These are phyloP conservation scores for Crucihimalaya himalaica DNA, from an alignment of 345 rosid genomes.

Conservation along the genomic window DNA sequence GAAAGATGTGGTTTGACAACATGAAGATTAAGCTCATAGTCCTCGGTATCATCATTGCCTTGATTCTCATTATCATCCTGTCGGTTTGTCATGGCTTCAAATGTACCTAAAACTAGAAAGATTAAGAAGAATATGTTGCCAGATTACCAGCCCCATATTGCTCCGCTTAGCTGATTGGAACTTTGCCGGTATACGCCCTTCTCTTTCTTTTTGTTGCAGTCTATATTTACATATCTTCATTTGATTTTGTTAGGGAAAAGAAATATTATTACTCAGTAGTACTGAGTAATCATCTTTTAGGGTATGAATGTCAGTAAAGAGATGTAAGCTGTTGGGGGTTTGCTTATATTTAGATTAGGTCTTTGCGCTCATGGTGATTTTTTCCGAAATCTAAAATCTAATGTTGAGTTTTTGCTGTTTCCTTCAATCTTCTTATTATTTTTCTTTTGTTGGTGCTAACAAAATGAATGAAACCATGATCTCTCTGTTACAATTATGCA, in stretches of 20 bases:
- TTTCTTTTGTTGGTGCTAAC: not conserved
- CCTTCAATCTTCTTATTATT: not conserved
- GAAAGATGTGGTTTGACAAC: conserved; percentile 83
- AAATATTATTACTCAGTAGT: conserved; percentile 1
- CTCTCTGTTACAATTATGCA: not conserved
- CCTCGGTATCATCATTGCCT: conserved; percentile 54
- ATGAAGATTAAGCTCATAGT: conserved; percentile 80
- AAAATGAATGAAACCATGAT: not conserved
- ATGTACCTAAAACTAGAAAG: conserved; percentile 38
- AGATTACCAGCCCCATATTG: not conserved
- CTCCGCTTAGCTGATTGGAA: conserved; percentile 1
- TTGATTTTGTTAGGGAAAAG: conserved; percentile 19
- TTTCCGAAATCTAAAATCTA: conserved; percentile 1
- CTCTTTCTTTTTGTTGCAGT: not conserved
- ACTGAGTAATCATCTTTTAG: conserved; percentile 10
- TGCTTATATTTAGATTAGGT: conserved; percentile 19
- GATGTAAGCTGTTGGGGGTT: conserved; percentile 18
- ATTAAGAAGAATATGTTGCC: not conserved
- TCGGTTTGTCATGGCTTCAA: conserved; percentile 63
- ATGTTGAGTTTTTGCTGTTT: not conserved
- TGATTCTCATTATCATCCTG: conserved; percentile 64
- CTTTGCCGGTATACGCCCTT: not conserved
- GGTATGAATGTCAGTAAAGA: conserved; percentile 4
- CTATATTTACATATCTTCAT: not conserved
- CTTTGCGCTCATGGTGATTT: conserved; percentile 6